Conservation (phyloP, 2,329 filamentous ascomycete genomes). For the Neocucurbitaria cava region DNA sequence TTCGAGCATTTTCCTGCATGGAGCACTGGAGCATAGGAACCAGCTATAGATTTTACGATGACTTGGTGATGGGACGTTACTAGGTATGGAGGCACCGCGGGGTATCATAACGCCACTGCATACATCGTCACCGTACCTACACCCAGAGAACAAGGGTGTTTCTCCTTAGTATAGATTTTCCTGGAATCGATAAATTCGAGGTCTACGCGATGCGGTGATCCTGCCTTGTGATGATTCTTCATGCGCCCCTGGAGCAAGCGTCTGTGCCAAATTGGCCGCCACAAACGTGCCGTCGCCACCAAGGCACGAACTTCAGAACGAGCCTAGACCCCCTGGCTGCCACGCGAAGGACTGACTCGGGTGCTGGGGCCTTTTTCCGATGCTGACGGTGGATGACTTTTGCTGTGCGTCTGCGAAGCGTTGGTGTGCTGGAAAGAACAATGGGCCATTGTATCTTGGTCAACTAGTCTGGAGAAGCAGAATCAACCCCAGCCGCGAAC, state of each 20-base stretch:
- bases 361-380: not conserved
- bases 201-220: conserved; percentile 1
- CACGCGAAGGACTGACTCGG: conserved; percentile 26
- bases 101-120: not conserved
- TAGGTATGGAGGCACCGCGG: conserved; percentile 4
- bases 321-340: conserved; percentile 8
- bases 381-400: not conserved
- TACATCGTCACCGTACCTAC: not conserved
- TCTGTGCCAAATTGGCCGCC: conserved; percentile 8
- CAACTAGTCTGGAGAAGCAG: not conserved
- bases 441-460: not conserved
- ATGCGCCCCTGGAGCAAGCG: conserved; percentile 23
- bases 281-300: conserved; percentile 10
- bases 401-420: not conserved
- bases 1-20: conserved; percentile 24
- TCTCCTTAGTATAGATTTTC: not conserved
- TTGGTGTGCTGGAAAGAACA: not conserved
- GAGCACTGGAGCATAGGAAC: conserved; percentile 22
- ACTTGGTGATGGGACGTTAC: conserved; percentile 2
- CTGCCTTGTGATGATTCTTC: conserved; percentile 7
- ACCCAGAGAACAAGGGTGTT: not conserved
- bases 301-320: not conserved
- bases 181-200: conserved; percentile 1
- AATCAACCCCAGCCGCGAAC: not conserved
- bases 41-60: conserved; percentile 12